Conservation (phyloP, 176 grass and related monocot genomes). For the Triticum timopheevii region DNA sequence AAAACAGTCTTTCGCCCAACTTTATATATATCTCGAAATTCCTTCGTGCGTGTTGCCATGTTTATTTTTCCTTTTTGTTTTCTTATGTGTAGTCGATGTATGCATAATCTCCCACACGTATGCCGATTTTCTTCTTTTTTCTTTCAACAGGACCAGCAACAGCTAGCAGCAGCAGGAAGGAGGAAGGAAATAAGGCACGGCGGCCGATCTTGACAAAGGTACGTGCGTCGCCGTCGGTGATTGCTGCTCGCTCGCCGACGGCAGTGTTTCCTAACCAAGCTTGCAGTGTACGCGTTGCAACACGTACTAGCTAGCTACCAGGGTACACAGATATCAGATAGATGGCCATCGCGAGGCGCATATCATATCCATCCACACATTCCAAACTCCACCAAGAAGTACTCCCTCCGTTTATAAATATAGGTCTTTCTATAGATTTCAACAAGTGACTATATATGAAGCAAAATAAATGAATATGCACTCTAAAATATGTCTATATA, state of each 20-base stretch:
- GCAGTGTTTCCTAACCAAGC: not conserved
- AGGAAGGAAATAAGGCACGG: not conserved
- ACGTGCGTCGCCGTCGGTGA: constrained; percentile 3
- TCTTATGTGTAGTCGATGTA: too few species aligned
- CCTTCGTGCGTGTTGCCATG: too few species aligned
- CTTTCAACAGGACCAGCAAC: too few species aligned
- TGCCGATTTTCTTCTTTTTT: too few species aligned
- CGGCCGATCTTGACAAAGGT: not conserved
- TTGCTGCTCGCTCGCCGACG: not conserved
- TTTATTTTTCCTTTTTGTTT: too few species aligned
- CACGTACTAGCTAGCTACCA: constrained; percentile 18
- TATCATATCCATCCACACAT: not conserved
- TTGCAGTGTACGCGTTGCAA: constrained; percentile 12
- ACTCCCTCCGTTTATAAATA: not conserved
- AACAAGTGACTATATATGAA: too few species aligned
- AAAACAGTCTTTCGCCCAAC: too few species aligned
- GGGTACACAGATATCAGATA: not conserved
- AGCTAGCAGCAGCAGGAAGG: not conserved
- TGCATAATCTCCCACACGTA: too few species aligned
- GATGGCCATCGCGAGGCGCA: not conserved
- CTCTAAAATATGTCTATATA: too few species aligned
- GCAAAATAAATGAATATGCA: too few species aligned
- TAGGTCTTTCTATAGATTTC: too few species aligned
- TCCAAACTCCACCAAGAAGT: constrained; percentile 19
- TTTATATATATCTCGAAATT: too few species aligned